A percentile compares a stretch with the other conserved stretches of the same genome.
Evolutionary conservation across 441 rosid genomes (phyloP).

Genomic region (Melastoma candidum): DNA sequence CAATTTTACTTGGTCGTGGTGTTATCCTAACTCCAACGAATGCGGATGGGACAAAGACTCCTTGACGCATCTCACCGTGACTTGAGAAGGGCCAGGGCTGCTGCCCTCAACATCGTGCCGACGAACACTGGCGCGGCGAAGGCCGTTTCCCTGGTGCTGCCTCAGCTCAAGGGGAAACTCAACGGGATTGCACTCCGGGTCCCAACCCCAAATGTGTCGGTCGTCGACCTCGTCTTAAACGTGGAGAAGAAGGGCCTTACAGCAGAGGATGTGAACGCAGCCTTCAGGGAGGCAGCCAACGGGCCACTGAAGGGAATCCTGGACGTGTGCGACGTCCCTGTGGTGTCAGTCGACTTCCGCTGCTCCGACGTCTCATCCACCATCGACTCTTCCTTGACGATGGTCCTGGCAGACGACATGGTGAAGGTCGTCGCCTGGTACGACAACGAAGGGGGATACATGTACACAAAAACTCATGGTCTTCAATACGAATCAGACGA

Average conservation of each 20-base stretch:
- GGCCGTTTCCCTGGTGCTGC: conserved; percentile 90
- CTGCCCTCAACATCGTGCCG: conserved; percentile 95
- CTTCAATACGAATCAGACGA: neutral
- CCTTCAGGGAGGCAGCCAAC: conserved; percentile 81
- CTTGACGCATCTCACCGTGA: conserved; percentile 97
- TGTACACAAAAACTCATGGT: conserved; percentile 27
- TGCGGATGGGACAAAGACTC: conserved; percentile 49
- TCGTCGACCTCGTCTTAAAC: conserved; percentile 83
- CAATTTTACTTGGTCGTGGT: neutral
- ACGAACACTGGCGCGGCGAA: conserved; percentile 99
- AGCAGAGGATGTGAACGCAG: conserved; percentile 85
- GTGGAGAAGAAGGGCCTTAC: conserved; percentile 74
- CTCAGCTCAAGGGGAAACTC: conserved; percentile 94
- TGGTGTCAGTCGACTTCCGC: conserved; percentile 84
- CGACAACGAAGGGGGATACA: conserved; percentile 98
- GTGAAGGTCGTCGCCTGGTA: conserved; percentile 98
- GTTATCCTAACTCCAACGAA: neutral
- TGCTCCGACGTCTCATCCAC: conserved; percentile 89
- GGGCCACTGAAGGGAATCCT: conserved; percentile 81
- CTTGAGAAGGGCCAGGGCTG: conserved; percentile 96
- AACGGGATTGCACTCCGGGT: conserved; percentile 95
- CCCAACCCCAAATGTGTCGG: conserved; percentile 96
- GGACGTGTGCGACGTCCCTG: conserved; percentile 80
- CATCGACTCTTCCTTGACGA: conserved; percentile 88
- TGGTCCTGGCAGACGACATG: conserved; percentile 99